Percentiles rank a stretch among this genome's conserved stretches.
phyloP scores from a whole-genome alignment of 805 yeast genomes.

The Lipomyces sp. region DNA sequence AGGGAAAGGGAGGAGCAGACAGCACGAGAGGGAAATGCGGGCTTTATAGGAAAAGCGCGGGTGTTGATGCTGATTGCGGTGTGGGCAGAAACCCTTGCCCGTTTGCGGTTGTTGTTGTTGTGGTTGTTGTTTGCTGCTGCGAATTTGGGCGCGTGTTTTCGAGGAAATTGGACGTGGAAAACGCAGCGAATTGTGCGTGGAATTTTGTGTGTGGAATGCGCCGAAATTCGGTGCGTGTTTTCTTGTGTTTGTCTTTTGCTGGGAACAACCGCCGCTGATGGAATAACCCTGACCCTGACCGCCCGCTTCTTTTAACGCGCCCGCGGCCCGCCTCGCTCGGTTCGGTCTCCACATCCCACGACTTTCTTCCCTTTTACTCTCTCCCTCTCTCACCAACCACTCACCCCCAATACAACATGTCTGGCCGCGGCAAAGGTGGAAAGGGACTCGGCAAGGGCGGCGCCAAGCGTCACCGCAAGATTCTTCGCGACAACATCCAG shows the following conservation, averaged over 20 bases:
- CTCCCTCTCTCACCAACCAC: not conserved
- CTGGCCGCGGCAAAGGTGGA: constrained; percentile 99
- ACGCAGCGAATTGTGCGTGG: not conserved
- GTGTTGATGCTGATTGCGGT: constrained; percentile 14
- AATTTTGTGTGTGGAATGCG: constrained; percentile 12
- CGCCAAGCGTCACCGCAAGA: constrained; percentile 99
- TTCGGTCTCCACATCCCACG: not conserved
- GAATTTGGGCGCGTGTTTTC: not conserved
- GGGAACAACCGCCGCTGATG: constrained; percentile 11
- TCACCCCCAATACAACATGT: constrained; percentile 51
- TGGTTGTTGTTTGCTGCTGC: not conserved
- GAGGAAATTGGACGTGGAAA: not conserved
- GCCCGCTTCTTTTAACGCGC: constrained; percentile 11
- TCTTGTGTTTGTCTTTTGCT: no score
- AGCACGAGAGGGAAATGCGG: constrained; percentile 4
- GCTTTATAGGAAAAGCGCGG: constrained; percentile 23
- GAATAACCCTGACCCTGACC: constrained; percentile 20
- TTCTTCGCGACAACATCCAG: constrained; percentile 98
- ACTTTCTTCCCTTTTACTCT: not conserved
- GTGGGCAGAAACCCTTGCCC: constrained; percentile 19
- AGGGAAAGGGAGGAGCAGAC: constrained; percentile 2
- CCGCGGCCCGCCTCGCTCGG: not conserved
- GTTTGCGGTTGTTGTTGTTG: not conserved
- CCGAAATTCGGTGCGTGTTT: constrained; percentile 12
- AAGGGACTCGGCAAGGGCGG: constrained; percentile 99